Evolutionary conservation across 441 rosid species (phyloP).

Genomic region (Macaranga tanarius): DNA sequence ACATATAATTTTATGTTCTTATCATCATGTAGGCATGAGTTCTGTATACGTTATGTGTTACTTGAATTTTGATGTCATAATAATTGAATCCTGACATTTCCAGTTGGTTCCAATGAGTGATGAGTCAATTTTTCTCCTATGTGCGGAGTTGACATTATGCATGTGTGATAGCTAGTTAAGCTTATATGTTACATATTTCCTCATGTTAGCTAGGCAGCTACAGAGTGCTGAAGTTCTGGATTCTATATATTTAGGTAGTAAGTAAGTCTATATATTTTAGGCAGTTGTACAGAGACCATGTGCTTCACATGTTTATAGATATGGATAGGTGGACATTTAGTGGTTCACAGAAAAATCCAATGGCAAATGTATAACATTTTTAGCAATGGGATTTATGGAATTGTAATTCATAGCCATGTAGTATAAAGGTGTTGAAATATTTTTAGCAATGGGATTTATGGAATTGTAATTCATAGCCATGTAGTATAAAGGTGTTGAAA

Average conservation of each 20-base stretch:
- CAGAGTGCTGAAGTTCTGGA: neutral
- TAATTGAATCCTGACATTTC: neutral
- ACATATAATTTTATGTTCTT: neutral
- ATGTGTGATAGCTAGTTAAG: neutral
- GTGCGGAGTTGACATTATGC: neutral
- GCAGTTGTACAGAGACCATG: neutral
- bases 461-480: neutral
- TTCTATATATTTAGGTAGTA: neutral
- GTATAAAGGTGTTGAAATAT: too few species aligned
- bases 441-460: neutral
- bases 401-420: neutral
- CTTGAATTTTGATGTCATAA: neutral
- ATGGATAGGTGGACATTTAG: neutral
- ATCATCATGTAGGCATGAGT: neutral
- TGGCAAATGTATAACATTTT: too few species aligned
- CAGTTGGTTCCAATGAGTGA: slow-evolving; percentile 6
- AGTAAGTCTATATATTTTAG: neutral
- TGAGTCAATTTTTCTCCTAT: neutral
- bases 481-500: neutral
- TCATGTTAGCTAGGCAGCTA: neutral
- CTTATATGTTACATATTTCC: too few species aligned
- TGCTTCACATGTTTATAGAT: neutral
- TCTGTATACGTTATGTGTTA: neutral
- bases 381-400: neutral
- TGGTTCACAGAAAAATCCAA: neutral